Percentiles rank a stretch among this genome's conserved stretches.
phyloP scores from a whole-genome alignment of 2,329 filamentous ascomycete genomes.

The Ceratocystis alfenasii region DNA sequence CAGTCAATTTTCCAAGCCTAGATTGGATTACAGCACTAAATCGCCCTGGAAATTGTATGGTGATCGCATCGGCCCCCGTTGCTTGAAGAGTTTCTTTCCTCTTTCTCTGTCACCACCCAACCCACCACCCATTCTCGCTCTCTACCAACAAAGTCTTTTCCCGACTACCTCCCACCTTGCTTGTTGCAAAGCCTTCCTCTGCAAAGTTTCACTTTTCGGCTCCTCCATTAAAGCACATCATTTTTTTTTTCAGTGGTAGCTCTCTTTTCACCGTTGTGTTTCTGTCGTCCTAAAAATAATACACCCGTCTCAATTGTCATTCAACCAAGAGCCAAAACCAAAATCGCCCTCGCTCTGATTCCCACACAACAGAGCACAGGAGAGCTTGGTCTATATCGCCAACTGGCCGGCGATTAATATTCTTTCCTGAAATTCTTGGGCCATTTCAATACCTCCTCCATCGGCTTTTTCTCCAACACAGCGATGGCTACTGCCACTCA shows the following conservation, averaged over 20 bases:
- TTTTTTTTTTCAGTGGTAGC: constrained; percentile 1
- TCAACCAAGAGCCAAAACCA: not conserved
- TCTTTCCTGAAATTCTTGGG: constrained; percentile 19
- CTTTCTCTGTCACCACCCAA: constrained; percentile 3
- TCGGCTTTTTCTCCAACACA: constrained; percentile 22
- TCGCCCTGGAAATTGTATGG: constrained; percentile 20
- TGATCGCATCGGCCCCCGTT: constrained; percentile 22
- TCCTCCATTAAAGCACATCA: not conserved
- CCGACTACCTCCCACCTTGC: not conserved
- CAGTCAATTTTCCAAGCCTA: constrained; percentile 5
- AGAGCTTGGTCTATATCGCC: constrained; percentile 1
- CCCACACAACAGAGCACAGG: not conserved
- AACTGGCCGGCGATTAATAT: constrained; percentile 8
- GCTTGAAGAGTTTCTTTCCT: constrained; percentile 17
- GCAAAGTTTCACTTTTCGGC: not conserved
- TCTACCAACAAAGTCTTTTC: constrained; percentile 11
- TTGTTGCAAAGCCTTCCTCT: not conserved
- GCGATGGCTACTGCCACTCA: constrained; percentile 44
- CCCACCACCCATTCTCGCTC: not conserved
- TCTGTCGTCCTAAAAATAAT: not conserved
- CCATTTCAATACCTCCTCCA: constrained; percentile 21
- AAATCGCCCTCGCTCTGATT: not conserved
- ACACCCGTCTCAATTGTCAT: not conserved
- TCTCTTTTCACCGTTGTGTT: not conserved
- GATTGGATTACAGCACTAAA: constrained; percentile 10